Conservation (phyloP, 2,329 filamentous ascomycete species). For the Orbilia blumenaviensis region DNA sequence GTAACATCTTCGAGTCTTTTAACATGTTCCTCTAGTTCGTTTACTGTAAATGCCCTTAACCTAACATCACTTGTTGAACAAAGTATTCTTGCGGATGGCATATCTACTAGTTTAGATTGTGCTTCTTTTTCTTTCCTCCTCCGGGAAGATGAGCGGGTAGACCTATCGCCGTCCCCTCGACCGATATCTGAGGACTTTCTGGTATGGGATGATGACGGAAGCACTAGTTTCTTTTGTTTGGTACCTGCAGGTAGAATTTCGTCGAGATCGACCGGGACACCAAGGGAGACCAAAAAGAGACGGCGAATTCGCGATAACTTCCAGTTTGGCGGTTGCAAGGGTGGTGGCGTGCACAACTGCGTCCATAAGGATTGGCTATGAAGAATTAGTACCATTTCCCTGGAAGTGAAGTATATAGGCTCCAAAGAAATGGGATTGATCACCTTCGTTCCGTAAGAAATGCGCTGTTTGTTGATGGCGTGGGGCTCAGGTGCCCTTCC, state of each 20-base stretch:
- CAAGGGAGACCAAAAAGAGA: constrained; percentile 92
- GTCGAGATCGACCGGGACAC: constrained; percentile 94
- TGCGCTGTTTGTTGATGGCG: constrained; percentile 36
- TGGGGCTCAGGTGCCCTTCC: constrained; percentile 54
- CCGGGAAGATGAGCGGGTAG: constrained; percentile 61
- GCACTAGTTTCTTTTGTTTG: constrained; percentile 95
- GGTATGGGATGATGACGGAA: constrained; percentile 72
- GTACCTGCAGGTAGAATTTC: constrained; percentile 90
- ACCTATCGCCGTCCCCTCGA: constrained; percentile 41
- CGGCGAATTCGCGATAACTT: constrained; percentile 93
- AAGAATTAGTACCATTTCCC: background rate
- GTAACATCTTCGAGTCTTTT: constrained; percentile 56
- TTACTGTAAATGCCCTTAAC: constrained; percentile 54
- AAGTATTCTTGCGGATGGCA: constrained; percentile 57
- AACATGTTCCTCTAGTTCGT: constrained; percentile 56
- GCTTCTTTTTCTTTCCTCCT: constrained; percentile 59
- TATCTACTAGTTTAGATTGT: constrained; percentile 55
- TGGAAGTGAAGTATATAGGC: background rate
- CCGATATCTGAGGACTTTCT: constrained; percentile 51
- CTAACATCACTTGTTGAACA: constrained; percentile 57
- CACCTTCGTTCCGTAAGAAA: constrained; percentile 54
- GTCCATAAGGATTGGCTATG: constrained; percentile 79
- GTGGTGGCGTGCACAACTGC: constrained; percentile 91
- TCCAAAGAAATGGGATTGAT: background rate
- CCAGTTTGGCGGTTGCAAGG: constrained; percentile 96